Percentiles rank a stretch among this genome's conserved stretches.
Evolutionary conservation across 495 filamentous ascomycete genomes (phyloP).

Genomic region (Penicillium mononematosum): DNA sequence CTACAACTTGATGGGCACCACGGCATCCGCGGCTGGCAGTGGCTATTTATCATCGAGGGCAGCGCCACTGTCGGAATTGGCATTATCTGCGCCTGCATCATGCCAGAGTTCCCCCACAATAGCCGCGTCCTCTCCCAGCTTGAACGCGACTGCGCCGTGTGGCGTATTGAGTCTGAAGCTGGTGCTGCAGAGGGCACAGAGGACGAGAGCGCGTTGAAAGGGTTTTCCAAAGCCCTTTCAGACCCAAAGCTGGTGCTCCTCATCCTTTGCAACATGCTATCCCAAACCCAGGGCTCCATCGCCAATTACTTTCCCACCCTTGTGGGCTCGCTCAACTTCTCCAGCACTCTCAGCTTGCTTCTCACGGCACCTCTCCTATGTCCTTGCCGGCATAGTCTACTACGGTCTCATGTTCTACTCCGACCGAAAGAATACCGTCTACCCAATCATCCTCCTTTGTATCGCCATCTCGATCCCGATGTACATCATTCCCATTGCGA

Average conservation of each 20-base stretch:
- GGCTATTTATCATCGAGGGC: slow-evolving; percentile 49
- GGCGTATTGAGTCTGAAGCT: slow-evolving; percentile 31
- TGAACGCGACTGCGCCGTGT: slow-evolving; percentile 30
- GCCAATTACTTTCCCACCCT: slow-evolving; percentile 79
- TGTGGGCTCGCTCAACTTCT: slow-evolving; percentile 65
- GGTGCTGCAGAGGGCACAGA: slow-evolving; percentile 30
- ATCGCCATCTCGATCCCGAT: slow-evolving; percentile 25
- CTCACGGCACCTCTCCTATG: slow-evolving; percentile 27
- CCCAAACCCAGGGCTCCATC: slow-evolving; percentile 29
- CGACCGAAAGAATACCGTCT: slow-evolving; percentile 28
- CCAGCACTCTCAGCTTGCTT: slow-evolving; percentile 51
- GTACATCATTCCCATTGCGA: slow-evolving; percentile 31
- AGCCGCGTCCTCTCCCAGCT: slow-evolving; percentile 24
- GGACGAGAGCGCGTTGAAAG: slow-evolving; percentile 18
- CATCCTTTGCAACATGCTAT: slow-evolving; percentile 32
- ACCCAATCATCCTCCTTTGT: slow-evolving; percentile 24
- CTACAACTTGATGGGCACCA: slow-evolving; percentile 45
- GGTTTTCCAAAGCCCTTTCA: slow-evolving; percentile 25
- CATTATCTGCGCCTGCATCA: slow-evolving; percentile 37
- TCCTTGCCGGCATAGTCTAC: slow-evolving; percentile 28
- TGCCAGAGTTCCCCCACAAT: slow-evolving; percentile 41
- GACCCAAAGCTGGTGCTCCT: slow-evolving; percentile 29
- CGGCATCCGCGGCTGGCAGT: slow-evolving; percentile 53
- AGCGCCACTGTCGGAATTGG: slow-evolving; percentile 43
- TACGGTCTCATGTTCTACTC: slow-evolving; percentile 30